Evolutionary conservation across 192 early-diverging fungal species (phyloP), one percentile per base, ranked within the genome.

Genomic region (Linnemannia exigua): DNA sequence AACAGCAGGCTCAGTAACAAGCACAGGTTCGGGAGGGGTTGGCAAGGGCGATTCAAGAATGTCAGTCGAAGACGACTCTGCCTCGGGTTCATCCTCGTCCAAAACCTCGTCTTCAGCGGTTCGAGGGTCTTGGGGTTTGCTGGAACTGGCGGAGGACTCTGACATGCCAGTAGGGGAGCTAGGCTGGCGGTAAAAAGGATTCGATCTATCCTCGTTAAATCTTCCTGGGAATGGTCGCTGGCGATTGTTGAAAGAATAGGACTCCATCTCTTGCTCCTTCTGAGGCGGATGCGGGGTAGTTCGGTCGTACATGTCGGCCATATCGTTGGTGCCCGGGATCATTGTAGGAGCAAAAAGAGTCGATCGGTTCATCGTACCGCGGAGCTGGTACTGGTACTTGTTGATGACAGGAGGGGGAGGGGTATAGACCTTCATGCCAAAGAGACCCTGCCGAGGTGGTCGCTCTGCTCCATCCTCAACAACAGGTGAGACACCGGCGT

Each of bases 291-390:
- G 33, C 33, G 70, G 68, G 0, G 33, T 38, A 17, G 76, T 74
- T 63, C 84, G 20, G 17, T 80, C 67, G 16, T 80, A 80, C 68
- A 86, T 86, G 63, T 80, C 74, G 8, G 61, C 36, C 70, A 86
- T 86, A 37, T 77, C 79, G 1, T 36, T 72, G 37, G 72, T 31
- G 1, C 69, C 41, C 3, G 78, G 77, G 20, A 47, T 17, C 37
- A 25, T 41, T 1, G 70, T 4, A 5, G 84, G 84, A 11, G 84
- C 84, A 46, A 77, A 86, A 25, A 86, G 36, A 3, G 74, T 80
- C 8, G 78, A 1, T 33, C 71, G 69, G 28, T 44, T 14, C 37
- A 73, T 44, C 3, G 41, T 54, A 8, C 47, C 28, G n/a, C 84
- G 78, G 51, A 67, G 67, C 19, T 71, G 74, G n/a, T 73, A 79